Evolutionary conservation across 2,329 filamentous ascomycete species (phyloP).

Genomic region (Lachnellula subtilissima): DNA sequence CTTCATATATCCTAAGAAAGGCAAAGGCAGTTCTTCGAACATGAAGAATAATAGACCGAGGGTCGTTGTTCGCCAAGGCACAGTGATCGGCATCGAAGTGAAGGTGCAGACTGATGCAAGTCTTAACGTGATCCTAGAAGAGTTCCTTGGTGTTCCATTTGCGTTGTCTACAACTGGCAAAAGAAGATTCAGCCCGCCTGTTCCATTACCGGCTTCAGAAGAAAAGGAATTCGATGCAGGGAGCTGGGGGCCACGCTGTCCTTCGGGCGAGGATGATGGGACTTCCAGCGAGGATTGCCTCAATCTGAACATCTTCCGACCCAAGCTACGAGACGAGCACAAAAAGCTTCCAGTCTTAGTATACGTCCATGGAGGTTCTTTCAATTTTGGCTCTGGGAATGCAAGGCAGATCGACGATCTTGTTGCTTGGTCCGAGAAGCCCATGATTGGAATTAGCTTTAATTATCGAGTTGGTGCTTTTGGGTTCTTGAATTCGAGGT

Average conservation of each 20-base stretch:
- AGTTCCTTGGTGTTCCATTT: slow-evolving; percentile 47
- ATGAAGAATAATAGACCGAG: slow-evolving; percentile 3
- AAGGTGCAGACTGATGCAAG: background rate
- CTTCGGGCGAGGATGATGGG: slow-evolving; percentile 14
- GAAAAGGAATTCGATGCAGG: slow-evolving; percentile 33
- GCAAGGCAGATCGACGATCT: slow-evolving; percentile 47
- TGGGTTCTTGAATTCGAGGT: slow-evolving; percentile 60
- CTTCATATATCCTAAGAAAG: no score
- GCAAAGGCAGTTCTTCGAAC: no score
- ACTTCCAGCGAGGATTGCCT: slow-evolving; percentile 46
- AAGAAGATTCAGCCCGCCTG: slow-evolving; percentile 39
- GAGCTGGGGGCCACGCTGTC: slow-evolving; percentile 31
- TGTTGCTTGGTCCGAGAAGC: slow-evolving; percentile 47
- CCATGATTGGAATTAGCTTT: slow-evolving; percentile 55
- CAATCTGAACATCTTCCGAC: slow-evolving; percentile 45
- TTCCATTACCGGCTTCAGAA: slow-evolving; percentile 15
- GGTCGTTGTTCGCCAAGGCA: slow-evolving; percentile 26
- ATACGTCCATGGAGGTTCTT: slow-evolving; percentile 60
- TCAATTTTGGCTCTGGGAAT: slow-evolving; percentile 48
- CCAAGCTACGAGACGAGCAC: slow-evolving; percentile 24
- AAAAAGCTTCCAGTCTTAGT: slow-evolving; percentile 46
- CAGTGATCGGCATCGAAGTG: slow-evolving; percentile 19
- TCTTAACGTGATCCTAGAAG: slow-evolving; percentile 23
- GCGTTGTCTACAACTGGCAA: slow-evolving; percentile 42
- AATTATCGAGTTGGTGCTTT: slow-evolving; percentile 61